Evolutionary conservation across 2,329 filamentous ascomycete genomes (phyloP), one percentile per base, ranked within the genome.

Genomic region (Trichoderma semiorbis): DNA sequence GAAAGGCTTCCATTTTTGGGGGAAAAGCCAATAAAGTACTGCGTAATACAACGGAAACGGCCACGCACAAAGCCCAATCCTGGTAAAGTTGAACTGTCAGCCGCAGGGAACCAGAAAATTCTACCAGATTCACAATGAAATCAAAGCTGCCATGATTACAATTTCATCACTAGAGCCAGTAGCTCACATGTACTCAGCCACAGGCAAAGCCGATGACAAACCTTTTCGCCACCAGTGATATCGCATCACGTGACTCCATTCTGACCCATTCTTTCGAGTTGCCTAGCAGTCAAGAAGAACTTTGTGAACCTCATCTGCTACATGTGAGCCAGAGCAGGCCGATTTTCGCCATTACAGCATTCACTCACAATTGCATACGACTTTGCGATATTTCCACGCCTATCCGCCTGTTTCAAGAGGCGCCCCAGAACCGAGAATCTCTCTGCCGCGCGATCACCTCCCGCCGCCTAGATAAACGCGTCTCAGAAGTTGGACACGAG

Each of bases 181-280:
- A n/a, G 34, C 36, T 18, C 24, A 62, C 6, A 14, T 26, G 6
- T 36, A 53, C 43, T 34, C 55, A 69, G 57, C 67, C 21, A 60
- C 30, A 18, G n/a, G 36, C 69, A 55, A 47, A 36, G 39, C 39
- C n/a, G 63, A 67, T 62, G 69, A 60, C 64, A 63, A 63, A 53
- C 58, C 30, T 2, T 18, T 69, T 69, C 67, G 71, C 71, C 71
- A 69, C 43, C 71, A 66, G 30, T 55, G 18, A 53, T 10, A 10
- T 2, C 12, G 14, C 8, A 21, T 79, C 78, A 79, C 78, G 78
- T 79, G 78, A 79, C 57, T 14, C 0, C 12, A 2, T 8, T 28
- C 39, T 57, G 76, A 77, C 77, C 78, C 77, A 79, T 77, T 77
- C 77, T 77, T 77, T 74, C 74, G 71, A 70, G 75, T 75, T 74